Conservation (phyloP, 2,329 filamentous ascomycete genomes). For the Cordyceps sp. region DNA sequence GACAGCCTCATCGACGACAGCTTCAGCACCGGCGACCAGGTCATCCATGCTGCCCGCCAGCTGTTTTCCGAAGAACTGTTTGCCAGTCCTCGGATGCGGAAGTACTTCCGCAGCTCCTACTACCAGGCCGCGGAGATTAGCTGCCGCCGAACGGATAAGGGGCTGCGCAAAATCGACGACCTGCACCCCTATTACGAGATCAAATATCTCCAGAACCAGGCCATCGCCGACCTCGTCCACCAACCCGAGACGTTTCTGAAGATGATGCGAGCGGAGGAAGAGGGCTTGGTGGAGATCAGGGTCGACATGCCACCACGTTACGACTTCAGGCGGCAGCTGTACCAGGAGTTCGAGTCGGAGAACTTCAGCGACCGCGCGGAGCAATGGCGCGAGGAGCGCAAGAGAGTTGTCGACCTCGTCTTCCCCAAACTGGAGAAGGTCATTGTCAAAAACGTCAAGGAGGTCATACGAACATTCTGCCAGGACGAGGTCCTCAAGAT, state of each 20-base stretch:
- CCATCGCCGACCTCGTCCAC: conserved; percentile 62
- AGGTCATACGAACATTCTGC: conserved; percentile 82
- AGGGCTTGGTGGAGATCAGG: conserved; percentile 76
- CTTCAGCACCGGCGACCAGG: conserved; percentile 58
- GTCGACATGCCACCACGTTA: conserved; percentile 62
- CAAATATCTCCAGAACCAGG: conserved; percentile 87
- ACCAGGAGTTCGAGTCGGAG: conserved; percentile 78
- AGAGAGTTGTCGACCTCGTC: conserved; percentile 68
- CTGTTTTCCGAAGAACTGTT: conserved; percentile 88
- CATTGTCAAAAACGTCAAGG: conserved; percentile 85
- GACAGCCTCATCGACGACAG: conserved; percentile 59
- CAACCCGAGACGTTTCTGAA: conserved; percentile 84
- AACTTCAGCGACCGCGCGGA: conserved; percentile 91
- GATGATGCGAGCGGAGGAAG: conserved; percentile 94
- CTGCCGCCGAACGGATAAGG: conserved; percentile 85
- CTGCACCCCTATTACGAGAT: conserved; percentile 95
- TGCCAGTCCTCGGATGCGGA: conserved; percentile 75
- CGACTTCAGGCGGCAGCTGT: conserved; percentile 60
- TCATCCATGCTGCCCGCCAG: conserved; percentile 63
- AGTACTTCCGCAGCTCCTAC: conserved; percentile 67
- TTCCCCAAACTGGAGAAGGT: conserved; percentile 67
- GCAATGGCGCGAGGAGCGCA: conserved; percentile 80
- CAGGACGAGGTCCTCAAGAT: conserved; percentile 81
- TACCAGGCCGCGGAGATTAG: conserved; percentile 75
- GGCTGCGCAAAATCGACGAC: conserved; percentile 82